Base-by-base conservation (phyloP, 2,329 filamentous ascomycete species). In the Hypoxylon sp. region DNA sequence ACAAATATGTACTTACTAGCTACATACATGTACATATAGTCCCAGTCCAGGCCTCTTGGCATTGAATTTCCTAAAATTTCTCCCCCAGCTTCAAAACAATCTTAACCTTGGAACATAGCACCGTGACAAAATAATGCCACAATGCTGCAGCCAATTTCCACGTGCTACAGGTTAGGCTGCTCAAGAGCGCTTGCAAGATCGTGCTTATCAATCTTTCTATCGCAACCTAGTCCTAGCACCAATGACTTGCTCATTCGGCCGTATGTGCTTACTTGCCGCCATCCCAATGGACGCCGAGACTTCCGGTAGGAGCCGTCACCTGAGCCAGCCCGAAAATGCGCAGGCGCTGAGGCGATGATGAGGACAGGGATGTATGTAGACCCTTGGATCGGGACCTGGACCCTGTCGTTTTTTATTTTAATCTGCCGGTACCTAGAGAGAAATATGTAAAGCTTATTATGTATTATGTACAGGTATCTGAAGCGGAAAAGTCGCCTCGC, bases 221-320 rank as follows among this genome's bases (percentile, higher is more conserved):
- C 47, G 31, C 48, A 37, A n/a, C n/a, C 53, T 37, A 29, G 19
- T 39, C 14, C 39, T 17, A 56, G 24, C 50, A 44, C 60, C 58
- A 59, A 67, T 64, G 52, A 44, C 26, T n/a, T 58, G 29, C 44
- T 47, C 17, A 19, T 48, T 35, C 35, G 46, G n/a, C 19, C 5
- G 26, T 55, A 54, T 56, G 59, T 67, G 65, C 65, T 67, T 67
- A 63, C 65, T 51, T 51, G 39, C 59, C 29, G 55, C 39, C 33
- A 51, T 63, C 50, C 54, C 35, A 63, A 39, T 63, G 59, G 65
- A 64, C 44, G 54, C 65, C 65, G 65, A 65, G 51, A 42, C 61
- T 58, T 68, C 65, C 65, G 65, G 65, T 51, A 65, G 61, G 65
- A 68, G 24, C 65, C 33, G 53, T 68, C 65, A 68, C 65, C 58